Conservation (phyloP, 306 rosid genomes). For the Castanea mollissima region DNA sequence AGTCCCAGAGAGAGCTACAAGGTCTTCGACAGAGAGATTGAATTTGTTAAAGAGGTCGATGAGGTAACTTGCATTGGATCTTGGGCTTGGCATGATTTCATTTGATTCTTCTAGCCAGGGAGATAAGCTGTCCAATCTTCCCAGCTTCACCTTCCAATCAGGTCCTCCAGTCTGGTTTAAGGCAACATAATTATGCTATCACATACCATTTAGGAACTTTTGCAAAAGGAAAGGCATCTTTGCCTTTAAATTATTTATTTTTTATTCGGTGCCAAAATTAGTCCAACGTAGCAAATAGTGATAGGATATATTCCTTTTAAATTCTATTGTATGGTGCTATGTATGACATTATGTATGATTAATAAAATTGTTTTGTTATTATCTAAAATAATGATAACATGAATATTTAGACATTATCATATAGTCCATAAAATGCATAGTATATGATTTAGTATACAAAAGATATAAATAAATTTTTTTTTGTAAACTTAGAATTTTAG, state of each 20-base stretch:
- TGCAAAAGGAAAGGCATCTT: not conserved
- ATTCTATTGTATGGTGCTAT: no score
- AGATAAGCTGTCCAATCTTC: constrained; percentile 76
- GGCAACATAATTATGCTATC: not conserved
- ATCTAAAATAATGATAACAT: no score
- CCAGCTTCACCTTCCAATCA: constrained; percentile 72
- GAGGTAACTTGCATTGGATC: constrained; percentile 70
- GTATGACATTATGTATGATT: no score
- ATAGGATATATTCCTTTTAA: no score
- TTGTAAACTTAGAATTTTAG: no score
- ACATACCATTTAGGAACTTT: not conserved
- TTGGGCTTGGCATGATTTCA: constrained; percentile 85
- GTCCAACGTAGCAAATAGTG: no score
- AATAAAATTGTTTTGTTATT: no score
- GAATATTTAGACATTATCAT: no score
- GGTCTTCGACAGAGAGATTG: constrained; percentile 53
- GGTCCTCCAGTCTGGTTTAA: constrained; percentile 80
- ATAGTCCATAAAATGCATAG: no score
- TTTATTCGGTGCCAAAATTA: no score
- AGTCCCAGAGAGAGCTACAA: constrained; percentile 86
- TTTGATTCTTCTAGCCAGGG: constrained; percentile 67
- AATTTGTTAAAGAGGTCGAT: constrained; percentile 50
- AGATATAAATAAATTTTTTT: no score
- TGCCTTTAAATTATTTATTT: not conserved
- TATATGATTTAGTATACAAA: no score